Percentiles rank a stretch among this genome's conserved stretches.
Evolutionary conservation across 306 rosid species (phyloP).

Genomic region (Lathyrus tuberosus): DNA sequence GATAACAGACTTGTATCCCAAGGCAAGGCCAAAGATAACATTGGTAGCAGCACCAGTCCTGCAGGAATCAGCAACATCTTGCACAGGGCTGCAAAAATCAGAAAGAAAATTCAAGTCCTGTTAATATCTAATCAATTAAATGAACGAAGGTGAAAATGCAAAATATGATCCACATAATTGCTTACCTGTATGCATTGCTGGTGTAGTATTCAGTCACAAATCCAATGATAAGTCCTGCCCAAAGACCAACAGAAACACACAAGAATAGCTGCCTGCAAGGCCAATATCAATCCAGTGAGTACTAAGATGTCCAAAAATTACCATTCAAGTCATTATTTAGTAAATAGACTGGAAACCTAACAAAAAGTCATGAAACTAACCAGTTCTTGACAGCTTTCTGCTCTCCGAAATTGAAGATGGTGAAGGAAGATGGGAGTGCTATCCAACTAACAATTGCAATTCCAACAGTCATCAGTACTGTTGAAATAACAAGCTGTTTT

Average conservation of each 20-base stretch:
- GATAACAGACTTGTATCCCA: conserved; percentile 98
- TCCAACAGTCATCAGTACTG: conserved; percentile 77
- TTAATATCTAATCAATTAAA: not conserved
- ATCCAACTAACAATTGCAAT: conserved; percentile 75
- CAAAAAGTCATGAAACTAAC: conserved; percentile 41
- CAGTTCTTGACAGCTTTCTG: conserved; percentile 86
- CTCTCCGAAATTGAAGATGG: conserved; percentile 79
- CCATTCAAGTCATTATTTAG: not conserved
- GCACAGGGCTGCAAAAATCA: conserved; percentile 78
- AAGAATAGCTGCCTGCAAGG: conserved; percentile 84
- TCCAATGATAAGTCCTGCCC: conserved; percentile 97
- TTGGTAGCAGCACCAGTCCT: conserved; percentile 99
- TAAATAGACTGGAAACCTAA: not conserved
- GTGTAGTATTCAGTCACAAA: conserved; percentile 92
- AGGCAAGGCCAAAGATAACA: conserved; percentile 95
- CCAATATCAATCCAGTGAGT: conserved; percentile 29
- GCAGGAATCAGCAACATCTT: conserved; percentile 97
- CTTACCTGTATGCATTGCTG: conserved; percentile 93
- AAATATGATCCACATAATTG: conserved; percentile 9
- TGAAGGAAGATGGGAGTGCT: conserved; percentile 85
- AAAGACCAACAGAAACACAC: conserved; percentile 90
- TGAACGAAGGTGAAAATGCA: not conserved
- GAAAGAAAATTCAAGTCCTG: conserved; percentile 11
- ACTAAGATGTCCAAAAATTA: not conserved
- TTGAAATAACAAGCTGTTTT: conserved; percentile 85